Evolutionary conservation across 2,329 filamentous ascomycete genomes (phyloP).

Genomic region (Cercospora sp.): DNA sequence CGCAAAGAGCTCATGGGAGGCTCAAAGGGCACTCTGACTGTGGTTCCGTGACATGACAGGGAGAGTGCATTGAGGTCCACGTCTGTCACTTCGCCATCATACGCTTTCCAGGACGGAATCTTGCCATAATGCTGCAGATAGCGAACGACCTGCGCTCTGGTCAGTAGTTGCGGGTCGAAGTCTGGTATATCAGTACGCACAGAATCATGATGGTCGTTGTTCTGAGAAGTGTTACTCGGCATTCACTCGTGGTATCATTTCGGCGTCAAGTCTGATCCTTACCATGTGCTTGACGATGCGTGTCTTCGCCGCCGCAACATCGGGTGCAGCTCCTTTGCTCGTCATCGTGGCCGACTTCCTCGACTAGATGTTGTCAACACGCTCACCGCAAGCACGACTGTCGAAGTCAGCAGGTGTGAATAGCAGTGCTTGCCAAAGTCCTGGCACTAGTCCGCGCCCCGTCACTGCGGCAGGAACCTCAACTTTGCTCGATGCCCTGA

Average conservation of each 20-base stretch:
- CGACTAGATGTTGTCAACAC: background rate
- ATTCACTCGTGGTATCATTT: background rate
- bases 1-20: slow-evolving; percentile 69
- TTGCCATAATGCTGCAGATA: slow-evolving; percentile 74
- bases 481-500: background rate
- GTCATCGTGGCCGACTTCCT: background rate
- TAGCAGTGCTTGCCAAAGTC: slow-evolving; percentile 1
- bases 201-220: slow-evolving; percentile 74
- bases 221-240: slow-evolving; percentile 48
- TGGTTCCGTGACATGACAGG: slow-evolving; percentile 55
- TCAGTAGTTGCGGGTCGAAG: slow-evolving; percentile 2
- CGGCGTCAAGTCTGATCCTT: background rate
- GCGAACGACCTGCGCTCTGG: slow-evolving; percentile 55
- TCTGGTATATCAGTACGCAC: slow-evolving; percentile 35
- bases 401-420: background rate
- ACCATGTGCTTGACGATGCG: background rate
- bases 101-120: slow-evolving; percentile 58
- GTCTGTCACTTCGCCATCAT: slow-evolving; percentile 63
- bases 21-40: slow-evolving; percentile 61
- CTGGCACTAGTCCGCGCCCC: background rate
- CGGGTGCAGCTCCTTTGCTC: background rate
- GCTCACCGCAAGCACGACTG: background rate
- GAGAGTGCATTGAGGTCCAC: slow-evolving; percentile 65
- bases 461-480: background rate
- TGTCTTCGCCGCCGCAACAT: background rate